A percentile compares a stretch with the other conserved stretches of the same genome.
Evolutionary conservation across 1,284 basidiomycete species (phyloP).

Genomic region (Fomitopsis palustris): DNA sequence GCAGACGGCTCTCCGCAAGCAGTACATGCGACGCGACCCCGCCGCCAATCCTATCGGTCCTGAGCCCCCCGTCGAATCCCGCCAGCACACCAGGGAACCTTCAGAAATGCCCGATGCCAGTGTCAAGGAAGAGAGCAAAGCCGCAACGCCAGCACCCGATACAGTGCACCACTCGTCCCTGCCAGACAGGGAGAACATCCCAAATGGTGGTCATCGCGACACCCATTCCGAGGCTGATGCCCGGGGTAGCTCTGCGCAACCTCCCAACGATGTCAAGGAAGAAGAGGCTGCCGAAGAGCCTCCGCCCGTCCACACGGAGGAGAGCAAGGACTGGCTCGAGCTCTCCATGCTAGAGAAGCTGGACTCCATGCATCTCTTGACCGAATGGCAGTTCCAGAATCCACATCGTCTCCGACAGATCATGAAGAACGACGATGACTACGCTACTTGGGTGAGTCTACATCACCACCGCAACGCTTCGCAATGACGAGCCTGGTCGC

Average conservation of each 20-base stretch:
- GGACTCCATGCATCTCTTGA: conserved; percentile 69
- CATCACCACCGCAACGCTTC: neutral
- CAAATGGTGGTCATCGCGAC: neutral
- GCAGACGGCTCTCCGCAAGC: conserved; percentile 69
- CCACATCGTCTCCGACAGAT: conserved; percentile 57
- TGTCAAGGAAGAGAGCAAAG: conserved; percentile 6
- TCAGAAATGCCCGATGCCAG: conserved; percentile 11
- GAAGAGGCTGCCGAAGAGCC: conserved; percentile 5
- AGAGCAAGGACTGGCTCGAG: conserved; percentile 62
- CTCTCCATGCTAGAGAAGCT: conserved; percentile 72
- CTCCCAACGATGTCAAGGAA: conserved; percentile 7
- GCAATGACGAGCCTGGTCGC: neutral
- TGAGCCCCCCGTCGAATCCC: conserved; percentile 33
- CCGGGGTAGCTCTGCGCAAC: conserved; percentile 9
- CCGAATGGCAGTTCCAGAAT: conserved; percentile 82
- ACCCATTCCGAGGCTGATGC: conserved; percentile 4
- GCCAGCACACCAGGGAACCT: conserved; percentile 23
- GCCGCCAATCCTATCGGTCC: conserved; percentile 67
- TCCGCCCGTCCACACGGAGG: conserved; percentile 16
- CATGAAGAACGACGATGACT: conserved; percentile 77
- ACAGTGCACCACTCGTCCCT: neutral
- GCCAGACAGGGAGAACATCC: neutral
- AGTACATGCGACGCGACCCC: conserved; percentile 68
- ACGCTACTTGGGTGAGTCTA: conserved; percentile 65
- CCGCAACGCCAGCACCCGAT: neutral